Conservation (phyloP, 345 rosid species). For the Populus alba region DNA sequence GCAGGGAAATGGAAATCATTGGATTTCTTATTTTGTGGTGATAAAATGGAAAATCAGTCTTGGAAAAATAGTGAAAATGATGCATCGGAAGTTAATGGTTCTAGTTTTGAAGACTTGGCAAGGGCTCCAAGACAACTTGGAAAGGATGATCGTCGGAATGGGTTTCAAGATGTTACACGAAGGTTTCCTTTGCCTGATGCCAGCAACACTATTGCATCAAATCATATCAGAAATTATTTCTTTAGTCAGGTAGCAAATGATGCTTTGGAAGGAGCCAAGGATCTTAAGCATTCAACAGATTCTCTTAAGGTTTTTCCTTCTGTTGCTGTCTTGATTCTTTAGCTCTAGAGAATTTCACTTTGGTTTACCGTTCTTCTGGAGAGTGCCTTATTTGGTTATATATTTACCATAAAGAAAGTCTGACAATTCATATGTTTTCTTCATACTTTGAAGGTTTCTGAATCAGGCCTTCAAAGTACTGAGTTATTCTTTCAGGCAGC, state of each 20-base stretch:
- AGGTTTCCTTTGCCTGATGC: neutral
- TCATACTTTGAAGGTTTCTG: slow-evolving; percentile 2
- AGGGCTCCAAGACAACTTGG: neutral
- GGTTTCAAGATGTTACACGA: neutral
- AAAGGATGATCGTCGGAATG: neutral
- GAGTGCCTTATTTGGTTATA: neutral
- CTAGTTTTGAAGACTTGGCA: neutral
- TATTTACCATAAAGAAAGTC: neutral
- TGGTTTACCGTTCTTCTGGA: neutral
- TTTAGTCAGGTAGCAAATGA: neutral
- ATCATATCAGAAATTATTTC: neutral
- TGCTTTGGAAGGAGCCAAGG: neutral
- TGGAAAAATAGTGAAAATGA: neutral
- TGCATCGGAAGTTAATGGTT: neutral
- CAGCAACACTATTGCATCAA: neutral
- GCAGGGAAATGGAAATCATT: neutral
- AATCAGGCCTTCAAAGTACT: slow-evolving; percentile 5
- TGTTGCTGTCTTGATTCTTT: neutral
- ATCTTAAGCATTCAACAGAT: slow-evolving; percentile 1
- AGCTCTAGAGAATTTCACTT: neutral
- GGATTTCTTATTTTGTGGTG: neutral
- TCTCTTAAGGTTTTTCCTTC: slow-evolving; percentile 1
- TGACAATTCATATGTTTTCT: neutral
- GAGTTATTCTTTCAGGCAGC: slow-evolving; percentile 18
- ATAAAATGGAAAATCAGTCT: neutral